Base-by-base conservation (phyloP, 805 yeast species). In the Yamadazyma endophytica region DNA sequence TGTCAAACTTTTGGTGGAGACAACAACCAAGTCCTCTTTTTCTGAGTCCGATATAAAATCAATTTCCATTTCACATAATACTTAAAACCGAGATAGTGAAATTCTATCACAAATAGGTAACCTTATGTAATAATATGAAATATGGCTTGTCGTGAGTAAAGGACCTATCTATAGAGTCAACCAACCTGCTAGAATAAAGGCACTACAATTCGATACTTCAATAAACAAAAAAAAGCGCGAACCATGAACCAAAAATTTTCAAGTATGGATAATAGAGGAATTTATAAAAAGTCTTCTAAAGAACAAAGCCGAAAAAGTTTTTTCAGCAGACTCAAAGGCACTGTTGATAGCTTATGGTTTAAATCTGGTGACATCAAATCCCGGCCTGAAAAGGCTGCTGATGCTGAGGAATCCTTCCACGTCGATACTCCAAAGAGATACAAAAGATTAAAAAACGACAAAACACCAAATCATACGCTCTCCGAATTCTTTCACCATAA, bases 401-500 rank as follows among this genome's bases (percentile, higher is more conserved):
- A 7, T n/a, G 25, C 9, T n/a, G 25, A 22, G 6, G 12, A 11
- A 8, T 20, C 22, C n/a, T 9, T n/a, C n/a, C 22, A 9, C n/a
- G 22, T 20, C 21, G 11, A 7, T 9, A 12, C 12, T 9, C 13
- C 13, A 23, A 12, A 23, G 25, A 19, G 21, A 11, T 19, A 19
- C 21, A 8, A 19, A 34, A 29, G 24, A n/a, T n/a, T n/a, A n/a
- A n/a, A n/a, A n/a, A n/a, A n/a, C n/a, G 33, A 20, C 16, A 35
- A 28, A 17, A 41, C 58, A 12, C 58, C 67, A 9, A 82, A 80
- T 56, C 76, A 73, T 18, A 69, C 73, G 19, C 57, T 85, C 28
- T 80, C 87, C 9, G 74, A 69, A 17, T 85, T 86, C 50, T 85
- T 85, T 54, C 66, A 67, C n/a, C 63, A 60, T 26, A 85, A 83